A percentile compares a stretch with the other conserved stretches of the same genome.
Conservation (phyloP, 2,329 filamentous ascomycete genomes). For the Monilinia fructigena region DNA sequence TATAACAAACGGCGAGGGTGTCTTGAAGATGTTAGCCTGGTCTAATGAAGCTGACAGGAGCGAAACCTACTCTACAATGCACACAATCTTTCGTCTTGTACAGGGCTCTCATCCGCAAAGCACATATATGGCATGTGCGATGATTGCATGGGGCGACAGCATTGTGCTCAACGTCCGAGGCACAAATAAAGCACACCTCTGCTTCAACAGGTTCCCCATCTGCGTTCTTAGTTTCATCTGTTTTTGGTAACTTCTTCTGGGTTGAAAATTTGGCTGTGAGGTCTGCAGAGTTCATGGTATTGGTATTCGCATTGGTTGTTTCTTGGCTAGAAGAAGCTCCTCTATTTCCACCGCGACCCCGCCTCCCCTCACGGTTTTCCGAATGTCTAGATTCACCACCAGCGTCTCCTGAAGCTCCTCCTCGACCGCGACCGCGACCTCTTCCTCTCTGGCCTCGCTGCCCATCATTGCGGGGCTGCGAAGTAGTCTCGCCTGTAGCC, state of each 20-base stretch:
- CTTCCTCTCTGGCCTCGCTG: slow-evolving; percentile 43
- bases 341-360: slow-evolving; percentile 30
- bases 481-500: slow-evolving; percentile 23
- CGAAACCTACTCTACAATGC: slow-evolving; percentile 76
- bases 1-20: slow-evolving; percentile 75
- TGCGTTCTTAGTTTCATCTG: slow-evolving; percentile 16
- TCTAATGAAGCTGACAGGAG: slow-evolving; percentile 29
- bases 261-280: slow-evolving; percentile 2
- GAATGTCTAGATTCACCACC: slow-evolving; percentile 37
- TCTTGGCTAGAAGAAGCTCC: slow-evolving; percentile 21
- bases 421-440: slow-evolving; percentile 28
- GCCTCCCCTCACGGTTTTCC: slow-evolving; percentile 32
- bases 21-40: slow-evolving; percentile 49
- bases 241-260: slow-evolving; percentile 2
- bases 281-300: slow-evolving; percentile 10
- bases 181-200: slow-evolving; percentile 97
- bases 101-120: slow-evolving; percentile 82
- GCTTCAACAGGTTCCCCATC: slow-evolving; percentile 55
- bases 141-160: slow-evolving; percentile 94
- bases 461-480: slow-evolving; percentile 34
- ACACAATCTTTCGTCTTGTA: slow-evolving; percentile 97
- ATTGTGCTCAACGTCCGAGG: slow-evolving; percentile 82
- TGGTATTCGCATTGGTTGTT: slow-evolving; percentile 15
- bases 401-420: slow-evolving; percentile 13
- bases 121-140: slow-evolving; percentile 93